Conservation (phyloP, 1,284 basidiomycete species). For the Sporisorium sorghi region DNA sequence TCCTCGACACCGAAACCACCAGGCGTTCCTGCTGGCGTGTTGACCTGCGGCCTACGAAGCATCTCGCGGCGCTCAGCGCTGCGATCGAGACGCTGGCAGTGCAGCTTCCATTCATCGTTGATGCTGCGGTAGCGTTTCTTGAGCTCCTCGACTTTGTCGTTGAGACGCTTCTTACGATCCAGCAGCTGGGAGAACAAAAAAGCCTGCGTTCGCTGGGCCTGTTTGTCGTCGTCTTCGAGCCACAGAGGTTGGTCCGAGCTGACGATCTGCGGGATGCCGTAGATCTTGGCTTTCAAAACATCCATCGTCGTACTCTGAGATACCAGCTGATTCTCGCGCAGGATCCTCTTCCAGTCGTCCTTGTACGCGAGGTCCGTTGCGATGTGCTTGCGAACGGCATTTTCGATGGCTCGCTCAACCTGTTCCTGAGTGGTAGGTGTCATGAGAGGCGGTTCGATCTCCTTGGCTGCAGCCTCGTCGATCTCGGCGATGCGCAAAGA, state of each 20-base stretch:
- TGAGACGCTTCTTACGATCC: constrained; percentile 51
- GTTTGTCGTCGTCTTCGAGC: constrained; percentile 47
- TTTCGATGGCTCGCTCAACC: constrained; percentile 26
- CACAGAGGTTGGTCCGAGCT: constrained; percentile 39
- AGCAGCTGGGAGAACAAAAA: constrained; percentile 39
- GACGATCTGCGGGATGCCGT: constrained; percentile 50
- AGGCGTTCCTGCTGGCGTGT: constrained; percentile 44
- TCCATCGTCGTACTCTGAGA: constrained; percentile 43
- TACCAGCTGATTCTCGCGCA: constrained; percentile 45
- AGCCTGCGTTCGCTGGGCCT: constrained; percentile 26
- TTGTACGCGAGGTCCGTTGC: neutral
- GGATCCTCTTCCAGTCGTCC: constrained; percentile 31
- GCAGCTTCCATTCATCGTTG: constrained; percentile 61
- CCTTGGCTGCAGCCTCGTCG: constrained; percentile 23
- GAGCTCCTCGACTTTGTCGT: constrained; percentile 56
- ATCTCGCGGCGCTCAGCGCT: constrained; percentile 56
- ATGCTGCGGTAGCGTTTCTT: constrained; percentile 57
- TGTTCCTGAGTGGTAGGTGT: constrained; percentile 53
- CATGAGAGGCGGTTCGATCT: constrained; percentile 35
- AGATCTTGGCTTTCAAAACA: constrained; percentile 47
- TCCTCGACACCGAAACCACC: constrained; percentile 44
- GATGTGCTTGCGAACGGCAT: constrained; percentile 24
- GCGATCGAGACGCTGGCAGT: constrained; percentile 61
- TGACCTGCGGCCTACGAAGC: constrained; percentile 35
- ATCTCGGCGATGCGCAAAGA: constrained; percentile 37